These are phyloP conservation scores for Nakaseomyces kungkrabaensis DNA, from an alignment of 1,139 yeast genomes.

Conservation along the genomic window DNA sequence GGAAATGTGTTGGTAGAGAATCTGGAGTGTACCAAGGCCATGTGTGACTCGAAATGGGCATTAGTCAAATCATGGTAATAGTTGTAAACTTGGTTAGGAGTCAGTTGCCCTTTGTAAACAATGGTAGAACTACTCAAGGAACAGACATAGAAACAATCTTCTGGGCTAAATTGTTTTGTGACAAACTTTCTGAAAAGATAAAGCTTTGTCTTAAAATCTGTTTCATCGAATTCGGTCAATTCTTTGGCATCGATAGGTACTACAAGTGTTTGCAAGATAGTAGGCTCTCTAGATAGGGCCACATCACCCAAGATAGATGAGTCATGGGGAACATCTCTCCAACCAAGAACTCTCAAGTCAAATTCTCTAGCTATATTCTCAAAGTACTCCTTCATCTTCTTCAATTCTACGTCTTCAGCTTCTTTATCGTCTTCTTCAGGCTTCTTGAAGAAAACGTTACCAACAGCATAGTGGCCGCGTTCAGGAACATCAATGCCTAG, in stretches of 20 bases:
- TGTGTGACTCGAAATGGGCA: constrained; percentile 89
- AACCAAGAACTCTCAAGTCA: constrained; percentile 77
- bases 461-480: constrained; percentile 86
- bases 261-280: constrained; percentile 78
- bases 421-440: constrained; percentile 40
- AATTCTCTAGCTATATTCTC: constrained; percentile 69
- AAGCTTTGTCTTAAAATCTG: constrained; percentile 70
- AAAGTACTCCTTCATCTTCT: constrained; percentile 62
- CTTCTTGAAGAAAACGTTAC: constrained; percentile 84
- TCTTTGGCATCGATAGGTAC: constrained; percentile 48
- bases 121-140: constrained; percentile 82
- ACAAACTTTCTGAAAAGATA: constrained; percentile 83
- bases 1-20: constrained; percentile 98
- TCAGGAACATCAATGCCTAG: constrained; percentile 47
- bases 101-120: constrained; percentile 95
- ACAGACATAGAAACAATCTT: constrained; percentile 96
- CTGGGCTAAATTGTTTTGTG: constrained; percentile 82
- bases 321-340: constrained; percentile 96
- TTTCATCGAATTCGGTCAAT: constrained; percentile 49
- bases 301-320: constrained; percentile 91
- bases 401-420: constrained; percentile 34
- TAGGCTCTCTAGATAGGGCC: constrained; percentile 86
- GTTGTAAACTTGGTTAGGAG: constrained; percentile 90
- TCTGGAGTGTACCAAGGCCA: constrained; percentile 93
- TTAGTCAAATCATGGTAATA: constrained; percentile 89